Conservation (phyloP, 495 filamentous ascomycete species). For the Aspergillus indologenus region DNA sequence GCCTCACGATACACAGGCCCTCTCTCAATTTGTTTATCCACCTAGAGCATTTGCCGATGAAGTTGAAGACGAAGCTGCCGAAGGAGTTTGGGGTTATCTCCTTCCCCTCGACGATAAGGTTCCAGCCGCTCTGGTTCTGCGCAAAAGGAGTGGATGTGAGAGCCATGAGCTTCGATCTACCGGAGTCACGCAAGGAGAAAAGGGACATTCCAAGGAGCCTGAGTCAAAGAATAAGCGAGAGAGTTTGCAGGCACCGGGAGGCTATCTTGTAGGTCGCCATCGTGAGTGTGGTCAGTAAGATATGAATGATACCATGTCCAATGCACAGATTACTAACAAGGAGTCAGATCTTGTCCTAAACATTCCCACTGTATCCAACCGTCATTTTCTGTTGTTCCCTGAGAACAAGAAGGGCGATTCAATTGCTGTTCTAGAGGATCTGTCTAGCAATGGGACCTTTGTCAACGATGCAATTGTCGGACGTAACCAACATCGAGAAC, state of each 20-base stretch:
- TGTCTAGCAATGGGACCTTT: slow-evolving; percentile 95
- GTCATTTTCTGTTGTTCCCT: slow-evolving; percentile 85
- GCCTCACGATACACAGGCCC: slow-evolving; percentile 60
- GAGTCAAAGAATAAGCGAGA: slow-evolving; percentile 20
- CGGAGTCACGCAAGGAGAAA: slow-evolving; percentile 45
- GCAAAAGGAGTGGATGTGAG: slow-evolving; percentile 63
- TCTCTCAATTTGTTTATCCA: slow-evolving; percentile 77
- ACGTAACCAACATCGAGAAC: slow-evolving; percentile 83
- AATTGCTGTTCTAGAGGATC: slow-evolving; percentile 82
- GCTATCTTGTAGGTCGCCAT: slow-evolving; percentile 89
- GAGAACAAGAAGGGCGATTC: slow-evolving; percentile 80
- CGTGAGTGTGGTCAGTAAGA: slow-evolving; percentile 79
- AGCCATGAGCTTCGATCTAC: slow-evolving; percentile 46
- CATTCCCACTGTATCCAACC: slow-evolving; percentile 85
- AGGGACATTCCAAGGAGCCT: slow-evolving; percentile 13
- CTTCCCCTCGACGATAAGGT: slow-evolving; percentile 71
- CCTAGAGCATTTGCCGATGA: slow-evolving; percentile 73
- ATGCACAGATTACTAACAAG: slow-evolving; percentile 14
- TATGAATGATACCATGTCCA: slow-evolving; percentile 23
- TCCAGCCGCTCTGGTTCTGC: slow-evolving; percentile 69
- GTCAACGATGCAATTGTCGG: slow-evolving; percentile 90
- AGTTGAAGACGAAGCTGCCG: slow-evolving; percentile 73
- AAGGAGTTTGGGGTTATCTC: slow-evolving; percentile 95
- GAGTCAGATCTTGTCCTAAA: slow-evolving; percentile 71
- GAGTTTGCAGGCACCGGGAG: slow-evolving; percentile 60